Conservation (phyloP, 306 rosid species). For the Prunus armeniaca region DNA sequence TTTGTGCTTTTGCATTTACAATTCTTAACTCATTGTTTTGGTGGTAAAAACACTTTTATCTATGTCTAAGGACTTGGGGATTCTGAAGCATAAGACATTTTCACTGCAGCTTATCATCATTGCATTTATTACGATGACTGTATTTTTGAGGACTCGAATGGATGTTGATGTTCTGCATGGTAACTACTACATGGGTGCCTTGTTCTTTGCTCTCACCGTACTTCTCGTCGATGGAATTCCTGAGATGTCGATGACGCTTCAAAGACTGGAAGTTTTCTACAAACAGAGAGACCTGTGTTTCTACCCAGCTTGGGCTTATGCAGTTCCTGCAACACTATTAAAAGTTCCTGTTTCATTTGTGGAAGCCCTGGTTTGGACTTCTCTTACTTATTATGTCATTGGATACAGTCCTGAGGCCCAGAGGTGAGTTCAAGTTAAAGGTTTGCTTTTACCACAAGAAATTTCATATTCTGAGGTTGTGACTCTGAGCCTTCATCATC, state of each 20-base stretch:
- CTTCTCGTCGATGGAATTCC: slow-evolving; percentile 42
- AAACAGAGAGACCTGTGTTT: slow-evolving; percentile 38
- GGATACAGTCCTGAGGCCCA: slow-evolving; percentile 41
- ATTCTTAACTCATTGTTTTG: background rate
- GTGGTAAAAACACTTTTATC: no score
- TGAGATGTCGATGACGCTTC: slow-evolving; percentile 43
- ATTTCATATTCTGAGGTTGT: no score
- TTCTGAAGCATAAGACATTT: background rate
- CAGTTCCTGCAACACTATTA: slow-evolving; percentile 40
- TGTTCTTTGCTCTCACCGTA: slow-evolving; percentile 31
- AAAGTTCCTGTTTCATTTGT: slow-evolving; percentile 45
- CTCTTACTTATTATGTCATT: slow-evolving; percentile 49
- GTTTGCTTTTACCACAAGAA: background rate
- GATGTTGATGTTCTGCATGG: slow-evolving; percentile 30
- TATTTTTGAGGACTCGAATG: slow-evolving; percentile 41
- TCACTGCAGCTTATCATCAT: slow-evolving; percentile 35
- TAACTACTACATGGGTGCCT: slow-evolving; percentile 41
- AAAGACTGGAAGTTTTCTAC: slow-evolving; percentile 42
- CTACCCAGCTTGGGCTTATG: slow-evolving; percentile 57
- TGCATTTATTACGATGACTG: slow-evolving; percentile 45
- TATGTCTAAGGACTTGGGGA: background rate
- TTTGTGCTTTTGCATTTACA: background rate
- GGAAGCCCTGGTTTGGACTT: slow-evolving; percentile 44
- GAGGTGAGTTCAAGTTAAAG: slow-evolving; percentile 20
- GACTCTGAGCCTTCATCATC: background rate